Conservation (phyloP, 2,329 filamentous ascomycete species). For the Pleoardoris graminearum region DNA sequence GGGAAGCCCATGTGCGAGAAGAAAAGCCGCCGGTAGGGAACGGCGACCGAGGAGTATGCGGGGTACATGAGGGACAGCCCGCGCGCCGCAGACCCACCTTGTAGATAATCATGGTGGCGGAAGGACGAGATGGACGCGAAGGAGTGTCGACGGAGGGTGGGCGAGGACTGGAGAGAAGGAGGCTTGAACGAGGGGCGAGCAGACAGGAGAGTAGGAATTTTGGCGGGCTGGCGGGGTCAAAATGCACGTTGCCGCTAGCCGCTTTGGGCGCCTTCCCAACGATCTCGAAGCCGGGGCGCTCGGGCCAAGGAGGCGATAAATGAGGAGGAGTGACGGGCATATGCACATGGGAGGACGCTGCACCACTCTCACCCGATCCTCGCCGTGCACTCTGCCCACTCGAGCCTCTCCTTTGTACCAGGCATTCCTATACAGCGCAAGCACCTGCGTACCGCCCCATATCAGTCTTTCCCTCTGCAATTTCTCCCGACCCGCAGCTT, state of each 20-base stretch:
- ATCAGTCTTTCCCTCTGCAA: conserved; percentile 16
- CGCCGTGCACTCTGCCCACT: conserved; percentile 34
- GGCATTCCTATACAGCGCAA: neutral
- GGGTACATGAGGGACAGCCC: conserved; percentile 17
- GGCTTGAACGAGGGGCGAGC: conserved; percentile 3
- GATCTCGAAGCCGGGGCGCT: conserved; percentile 4
- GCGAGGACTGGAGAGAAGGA: conserved; percentile 10
- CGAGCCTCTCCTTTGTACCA: conserved; percentile 37
- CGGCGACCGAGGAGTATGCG: conserved; percentile 23
- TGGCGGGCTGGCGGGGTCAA: conserved; percentile 27
- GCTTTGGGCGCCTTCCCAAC: neutral
- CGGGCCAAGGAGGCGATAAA: conserved; percentile 8
- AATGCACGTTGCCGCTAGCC: conserved; percentile 23
- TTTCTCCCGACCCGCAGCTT: conserved; percentile 6
- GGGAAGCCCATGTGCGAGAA: conserved; percentile 12
- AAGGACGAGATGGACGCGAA: conserved; percentile 13
- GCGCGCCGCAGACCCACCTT: conserved; percentile 50
- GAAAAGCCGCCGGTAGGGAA: conserved; percentile 8
- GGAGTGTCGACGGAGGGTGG: conserved; percentile 7
- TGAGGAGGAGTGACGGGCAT: neutral
- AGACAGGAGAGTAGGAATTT: conserved; percentile 20
- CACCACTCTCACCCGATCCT: conserved; percentile 41
- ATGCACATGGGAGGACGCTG: conserved; percentile 2
- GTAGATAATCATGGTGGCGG: conserved; percentile 60
- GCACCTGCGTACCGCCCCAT: conserved; percentile 4